Base-by-base conservation (phyloP, 2,329 filamentous ascomycete species). In the Fusarium clavum region DNA sequence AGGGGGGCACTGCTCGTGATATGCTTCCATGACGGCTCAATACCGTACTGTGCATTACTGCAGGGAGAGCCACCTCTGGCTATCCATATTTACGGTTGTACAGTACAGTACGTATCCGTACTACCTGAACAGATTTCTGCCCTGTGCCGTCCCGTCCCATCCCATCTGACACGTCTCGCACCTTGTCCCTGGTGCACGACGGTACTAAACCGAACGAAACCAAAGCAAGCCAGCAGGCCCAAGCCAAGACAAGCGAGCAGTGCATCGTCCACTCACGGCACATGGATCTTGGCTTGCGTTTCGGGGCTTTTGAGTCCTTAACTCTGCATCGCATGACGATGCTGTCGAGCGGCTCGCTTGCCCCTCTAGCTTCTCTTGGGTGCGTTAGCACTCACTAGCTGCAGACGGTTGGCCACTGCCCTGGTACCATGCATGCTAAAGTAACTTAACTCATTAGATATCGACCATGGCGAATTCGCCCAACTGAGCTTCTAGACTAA, bases 321-420 rank as follows among this genome's bases (percentile, higher is more conserved):
- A 55, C 62, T 72, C 52, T 64, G 61, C 55, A 63, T 65, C 49
- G 67, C 66, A 75, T 72, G 69, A 73, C 70, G 69, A 72, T 47
- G 54, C 62, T 61, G 58, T 64, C 58, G 62, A 70, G 58, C 64
- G 64, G 64, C 61, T 57, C 45, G 58, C 61, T 61, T 56, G 46
- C 46, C 53, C 64, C 45, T 55, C 51, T 52, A 34, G 51, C 67
- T 61, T 65, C 62, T 67, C 54, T 52, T 30, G 43, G 43, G 47
- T 63, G 67, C 64, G 57, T 73, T 67, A 57, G 57, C 52, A 70
- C 69, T 69, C 51, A 54, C 41, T 67, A 60, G 61, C 47, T 57
- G 61, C 55, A 72, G 59, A 63, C 40, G 55, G 70, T 69, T 74
- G 70, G 65, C 70, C 67, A 59, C 49, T 49, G 59, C 48, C 51